Percentiles rank a stretch among this genome's conserved stretches.
These are phyloP conservation scores for Exophiala mesophila DNA, from an alignment of 2,329 filamentous ascomycete species.

Conservation along the genomic window DNA sequence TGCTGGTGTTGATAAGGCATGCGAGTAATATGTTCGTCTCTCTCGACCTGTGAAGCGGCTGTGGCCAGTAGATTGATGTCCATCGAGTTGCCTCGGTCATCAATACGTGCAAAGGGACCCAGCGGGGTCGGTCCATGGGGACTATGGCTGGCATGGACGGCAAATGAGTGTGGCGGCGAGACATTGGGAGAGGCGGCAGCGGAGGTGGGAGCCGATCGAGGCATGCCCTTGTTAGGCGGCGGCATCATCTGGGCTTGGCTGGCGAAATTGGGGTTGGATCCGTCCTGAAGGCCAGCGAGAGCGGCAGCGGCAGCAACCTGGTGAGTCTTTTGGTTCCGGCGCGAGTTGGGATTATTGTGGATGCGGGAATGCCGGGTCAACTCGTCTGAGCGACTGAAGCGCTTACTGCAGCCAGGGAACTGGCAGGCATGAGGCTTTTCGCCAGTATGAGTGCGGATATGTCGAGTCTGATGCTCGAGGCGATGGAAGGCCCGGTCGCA, in stretches of 20 bases:
- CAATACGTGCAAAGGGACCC: constrained; percentile 49
- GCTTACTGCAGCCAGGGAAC: constrained; percentile 92
- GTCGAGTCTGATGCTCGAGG: constrained; percentile 84
- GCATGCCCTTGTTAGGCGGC: constrained; percentile 66
- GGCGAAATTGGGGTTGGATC: constrained; percentile 38
- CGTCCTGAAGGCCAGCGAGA: constrained; percentile 50
- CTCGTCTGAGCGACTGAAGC: constrained; percentile 94
- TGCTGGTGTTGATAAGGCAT: constrained; percentile 43
- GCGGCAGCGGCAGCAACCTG: constrained; percentile 55
- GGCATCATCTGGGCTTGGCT: constrained; percentile 66
- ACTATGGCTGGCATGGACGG: constrained; percentile 48
- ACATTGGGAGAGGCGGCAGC: constrained; percentile 90
- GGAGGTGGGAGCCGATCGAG: constrained; percentile 82
- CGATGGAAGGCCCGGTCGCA: constrained; percentile 99
- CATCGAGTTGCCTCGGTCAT: constrained; percentile 49
- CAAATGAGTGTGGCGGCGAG: constrained; percentile 85
- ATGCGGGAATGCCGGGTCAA: constrained; percentile 95
- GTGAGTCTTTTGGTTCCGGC: constrained; percentile 81
- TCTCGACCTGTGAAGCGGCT: constrained; percentile 62
- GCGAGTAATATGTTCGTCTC: constrained; percentile 48
- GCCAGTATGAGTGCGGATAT: constrained; percentile 95
- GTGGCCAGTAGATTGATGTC: constrained; percentile 67
- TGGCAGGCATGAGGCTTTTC: constrained; percentile 97
- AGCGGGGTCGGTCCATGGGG: constrained; percentile 36
- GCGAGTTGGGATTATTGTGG: constrained; percentile 97